These are phyloP conservation scores for Silene uniflora DNA, from an alignment of 148 eudicot genomes.

Conservation along the genomic window DNA sequence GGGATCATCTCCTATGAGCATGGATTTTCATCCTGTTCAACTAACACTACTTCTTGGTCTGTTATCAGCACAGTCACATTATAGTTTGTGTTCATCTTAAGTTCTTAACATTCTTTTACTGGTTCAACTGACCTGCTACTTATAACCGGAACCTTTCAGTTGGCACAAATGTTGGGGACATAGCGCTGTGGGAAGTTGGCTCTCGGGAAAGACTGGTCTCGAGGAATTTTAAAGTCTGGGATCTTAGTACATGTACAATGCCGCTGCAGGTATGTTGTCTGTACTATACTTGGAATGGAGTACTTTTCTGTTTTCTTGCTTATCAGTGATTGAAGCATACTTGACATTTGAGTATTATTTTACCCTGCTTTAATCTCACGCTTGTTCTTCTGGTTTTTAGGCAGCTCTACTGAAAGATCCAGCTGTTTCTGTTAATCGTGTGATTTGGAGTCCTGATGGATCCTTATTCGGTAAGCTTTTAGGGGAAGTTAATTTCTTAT, in stretches of 20 bases:
- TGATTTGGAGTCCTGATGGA: conserved; percentile 95
- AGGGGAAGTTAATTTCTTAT: neutral
- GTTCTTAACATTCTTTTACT: neutral
- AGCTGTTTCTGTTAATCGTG: conserved; percentile 76
- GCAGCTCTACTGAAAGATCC: conserved; percentile 73
- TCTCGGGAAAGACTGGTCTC: conserved; percentile 66
- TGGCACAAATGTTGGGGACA: conserved; percentile 73
- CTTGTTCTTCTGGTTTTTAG: conserved; percentile 34
- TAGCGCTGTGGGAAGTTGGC: conserved; percentile 85
- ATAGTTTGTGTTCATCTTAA: conserved; percentile 1
- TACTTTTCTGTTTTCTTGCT: neutral
- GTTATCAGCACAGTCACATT: neutral
- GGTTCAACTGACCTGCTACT: conserved; percentile 8
- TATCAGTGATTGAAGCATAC: neutral
- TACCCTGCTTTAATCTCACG: neutral
- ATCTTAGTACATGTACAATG: conserved; percentile 54
- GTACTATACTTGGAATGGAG: neutral
- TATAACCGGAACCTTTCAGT: conserved; percentile 37
- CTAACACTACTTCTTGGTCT: conserved; percentile 71
- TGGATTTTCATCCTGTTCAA: conserved; percentile 89
- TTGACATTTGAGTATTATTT: neutral
- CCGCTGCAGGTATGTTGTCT: conserved; percentile 50
- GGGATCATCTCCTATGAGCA: conserved; percentile 80
- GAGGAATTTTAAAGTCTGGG: conserved; percentile 71
- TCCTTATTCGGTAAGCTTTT: conserved; percentile 61